Percentiles rank a stretch among this genome's conserved stretches.
Conservation (phyloP, 441 rosid genomes). For the Adansonia madagascariensis region DNA sequence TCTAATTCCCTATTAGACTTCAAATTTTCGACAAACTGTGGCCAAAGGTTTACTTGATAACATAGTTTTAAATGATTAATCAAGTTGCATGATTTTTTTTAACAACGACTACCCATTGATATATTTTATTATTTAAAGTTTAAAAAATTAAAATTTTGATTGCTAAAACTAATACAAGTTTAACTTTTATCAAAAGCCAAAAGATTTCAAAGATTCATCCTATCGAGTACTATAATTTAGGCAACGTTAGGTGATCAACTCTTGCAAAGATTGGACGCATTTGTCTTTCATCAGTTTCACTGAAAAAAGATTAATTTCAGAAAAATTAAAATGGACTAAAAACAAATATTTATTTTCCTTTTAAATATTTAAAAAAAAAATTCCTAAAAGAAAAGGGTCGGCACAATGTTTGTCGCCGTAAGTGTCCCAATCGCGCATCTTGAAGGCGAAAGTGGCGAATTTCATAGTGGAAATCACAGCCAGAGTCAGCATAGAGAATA, state of each 20-base stretch:
- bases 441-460: background rate
- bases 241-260: no score
- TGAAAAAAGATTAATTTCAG: background rate
- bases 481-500: background rate
- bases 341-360: background rate
- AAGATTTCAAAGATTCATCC: background rate
- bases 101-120: background rate
- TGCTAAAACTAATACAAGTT: no score
- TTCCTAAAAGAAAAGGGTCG: background rate
- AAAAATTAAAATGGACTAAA: background rate
- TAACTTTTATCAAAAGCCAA: background rate
- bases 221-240: no score
- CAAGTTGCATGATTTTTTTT: background rate
- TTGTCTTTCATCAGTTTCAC: background rate
- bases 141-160: no score
- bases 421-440: conserved; percentile 29
- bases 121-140: no score
- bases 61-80: background rate
- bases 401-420: conserved; percentile 19
- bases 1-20: background rate
- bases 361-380: background rate
- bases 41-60: background rate
- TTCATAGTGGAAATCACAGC: background rate
- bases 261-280: background rate
- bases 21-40: background rate